Conservation (phyloP, 495 filamentous ascomycete genomes). For the Letharia lupina region DNA sequence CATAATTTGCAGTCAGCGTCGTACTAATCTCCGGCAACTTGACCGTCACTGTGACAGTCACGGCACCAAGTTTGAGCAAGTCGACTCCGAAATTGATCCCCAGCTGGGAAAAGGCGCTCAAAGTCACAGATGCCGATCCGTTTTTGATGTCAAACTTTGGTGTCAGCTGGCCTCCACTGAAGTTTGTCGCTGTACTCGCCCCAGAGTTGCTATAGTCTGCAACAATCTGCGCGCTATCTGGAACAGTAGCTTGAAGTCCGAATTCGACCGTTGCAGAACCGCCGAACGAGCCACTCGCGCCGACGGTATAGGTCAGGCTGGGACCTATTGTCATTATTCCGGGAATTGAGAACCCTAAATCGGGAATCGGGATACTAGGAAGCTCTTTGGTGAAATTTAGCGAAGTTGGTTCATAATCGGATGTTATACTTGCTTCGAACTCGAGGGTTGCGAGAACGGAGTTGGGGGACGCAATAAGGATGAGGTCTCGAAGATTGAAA, state of each 20-base stretch:
- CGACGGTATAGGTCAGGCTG: slow-evolving; percentile 27
- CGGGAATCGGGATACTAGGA: slow-evolving; percentile 24
- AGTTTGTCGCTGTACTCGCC: slow-evolving; percentile 27
- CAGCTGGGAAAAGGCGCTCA: slow-evolving; percentile 30
- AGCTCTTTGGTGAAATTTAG: slow-evolving; percentile 23
- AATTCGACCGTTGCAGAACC: slow-evolving; percentile 29
- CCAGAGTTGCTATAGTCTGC: slow-evolving; percentile 21
- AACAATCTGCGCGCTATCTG: slow-evolving; percentile 26
- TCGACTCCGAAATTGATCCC: slow-evolving; percentile 31
- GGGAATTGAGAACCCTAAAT: slow-evolving; percentile 25
- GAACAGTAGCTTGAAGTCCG: slow-evolving; percentile 27
- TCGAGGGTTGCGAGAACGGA: slow-evolving; percentile 27
- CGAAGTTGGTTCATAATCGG: neutral
- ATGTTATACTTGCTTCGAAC: slow-evolving; percentile 26
- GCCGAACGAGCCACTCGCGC: slow-evolving; percentile 20
- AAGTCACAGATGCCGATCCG: slow-evolving; percentile 20
- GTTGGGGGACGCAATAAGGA: slow-evolving; percentile 24
- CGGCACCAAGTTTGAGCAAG: slow-evolving; percentile 14
- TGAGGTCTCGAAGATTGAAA: slow-evolving; percentile 26
- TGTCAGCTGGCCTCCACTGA: slow-evolving; percentile 19
- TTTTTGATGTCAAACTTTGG: slow-evolving; percentile 27
- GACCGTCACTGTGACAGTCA: slow-evolving; percentile 12
- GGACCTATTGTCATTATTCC: slow-evolving; percentile 30
- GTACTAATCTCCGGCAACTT: slow-evolving; percentile 25
- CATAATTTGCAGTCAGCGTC: slow-evolving; percentile 24